phyloP scores from a whole-genome alignment of 2,329 filamentous ascomycete species.

The Sclerotinia subarctica region DNA sequence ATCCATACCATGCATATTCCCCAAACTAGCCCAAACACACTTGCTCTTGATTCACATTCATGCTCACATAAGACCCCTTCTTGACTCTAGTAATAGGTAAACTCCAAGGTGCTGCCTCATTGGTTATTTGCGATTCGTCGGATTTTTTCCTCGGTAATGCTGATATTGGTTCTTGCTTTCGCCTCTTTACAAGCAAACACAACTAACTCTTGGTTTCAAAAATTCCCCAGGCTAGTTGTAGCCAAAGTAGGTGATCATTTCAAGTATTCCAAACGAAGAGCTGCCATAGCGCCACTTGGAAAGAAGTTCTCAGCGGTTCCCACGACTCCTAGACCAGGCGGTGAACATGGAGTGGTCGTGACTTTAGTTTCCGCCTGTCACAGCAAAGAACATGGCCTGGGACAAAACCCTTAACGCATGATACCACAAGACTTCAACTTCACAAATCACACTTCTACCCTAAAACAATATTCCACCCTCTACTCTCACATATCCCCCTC shows the following conservation, averaged over 20 bases:
- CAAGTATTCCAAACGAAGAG: neutral
- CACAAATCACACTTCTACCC: conserved; percentile 36
- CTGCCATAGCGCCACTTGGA: neutral
- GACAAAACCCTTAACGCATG: neutral
- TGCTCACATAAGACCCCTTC: too few species aligned
- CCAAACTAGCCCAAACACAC: neutral
- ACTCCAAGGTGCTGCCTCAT: too few species aligned
- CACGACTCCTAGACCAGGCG: neutral
- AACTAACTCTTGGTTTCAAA: neutral
- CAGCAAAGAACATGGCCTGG: neutral
- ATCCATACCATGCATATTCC: neutral
- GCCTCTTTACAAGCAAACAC: too few species aligned
- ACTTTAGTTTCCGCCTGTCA: too few species aligned
- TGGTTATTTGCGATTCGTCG: neutral
- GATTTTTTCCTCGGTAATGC: neutral
- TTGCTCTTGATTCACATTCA: neutral
- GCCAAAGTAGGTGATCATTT: neutral
- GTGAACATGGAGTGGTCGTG: neutral
- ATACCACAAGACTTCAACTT: neutral
- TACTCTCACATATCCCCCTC: conserved; percentile 54
- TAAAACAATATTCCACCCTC: conserved; percentile 58
- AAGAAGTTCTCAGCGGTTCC: neutral
- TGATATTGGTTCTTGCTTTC: neutral
- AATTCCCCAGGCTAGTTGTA: neutral
- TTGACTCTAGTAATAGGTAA: neutral